phyloP scores from a whole-genome alignment of 2,329 filamentous ascomycete genomes.

The Venturia pyrina region DNA sequence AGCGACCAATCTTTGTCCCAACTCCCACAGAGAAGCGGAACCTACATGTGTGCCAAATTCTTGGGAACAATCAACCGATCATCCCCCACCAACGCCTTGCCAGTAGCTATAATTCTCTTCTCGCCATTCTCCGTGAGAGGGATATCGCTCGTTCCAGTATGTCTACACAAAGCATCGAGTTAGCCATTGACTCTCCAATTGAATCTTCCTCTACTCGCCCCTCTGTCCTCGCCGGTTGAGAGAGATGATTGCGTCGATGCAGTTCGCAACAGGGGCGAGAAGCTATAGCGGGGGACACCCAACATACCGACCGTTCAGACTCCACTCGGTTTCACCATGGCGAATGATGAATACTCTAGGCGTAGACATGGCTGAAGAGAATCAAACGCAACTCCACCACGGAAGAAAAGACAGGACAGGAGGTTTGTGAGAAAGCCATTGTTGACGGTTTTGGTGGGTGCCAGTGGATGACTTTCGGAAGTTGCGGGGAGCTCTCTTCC shows the following conservation, averaged over 20 bases:
- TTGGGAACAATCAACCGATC: constrained; percentile 77
- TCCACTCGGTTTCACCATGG: constrained; percentile 95
- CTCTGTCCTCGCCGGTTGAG: no score
- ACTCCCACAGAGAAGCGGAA: neutral
- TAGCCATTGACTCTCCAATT: neutral
- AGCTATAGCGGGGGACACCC: no score
- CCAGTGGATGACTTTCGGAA: neutral
- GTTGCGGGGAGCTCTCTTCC: neutral
- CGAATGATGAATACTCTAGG: constrained; percentile 49
- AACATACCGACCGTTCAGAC: constrained; percentile 52
- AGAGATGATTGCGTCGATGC: no score
- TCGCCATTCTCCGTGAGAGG: constrained; percentile 69
- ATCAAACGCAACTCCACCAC: no score
- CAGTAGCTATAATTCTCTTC: constrained; percentile 50
- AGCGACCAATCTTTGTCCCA: no score
- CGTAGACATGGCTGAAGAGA: constrained; percentile 17
- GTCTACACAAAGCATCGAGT: constrained; percentile 31
- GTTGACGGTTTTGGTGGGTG: neutral
- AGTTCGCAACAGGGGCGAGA: no score
- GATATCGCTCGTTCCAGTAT: constrained; percentile 81
- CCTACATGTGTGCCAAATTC: constrained; percentile 74
- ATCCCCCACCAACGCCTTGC: constrained; percentile 70
- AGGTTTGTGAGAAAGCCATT: neutral
- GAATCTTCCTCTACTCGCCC: neutral
- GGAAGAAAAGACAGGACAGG: no score